phyloP scores from a whole-genome alignment of 371 early-diverging fungal genomes.

The Batrachochytrium dendrobatidis region DNA sequence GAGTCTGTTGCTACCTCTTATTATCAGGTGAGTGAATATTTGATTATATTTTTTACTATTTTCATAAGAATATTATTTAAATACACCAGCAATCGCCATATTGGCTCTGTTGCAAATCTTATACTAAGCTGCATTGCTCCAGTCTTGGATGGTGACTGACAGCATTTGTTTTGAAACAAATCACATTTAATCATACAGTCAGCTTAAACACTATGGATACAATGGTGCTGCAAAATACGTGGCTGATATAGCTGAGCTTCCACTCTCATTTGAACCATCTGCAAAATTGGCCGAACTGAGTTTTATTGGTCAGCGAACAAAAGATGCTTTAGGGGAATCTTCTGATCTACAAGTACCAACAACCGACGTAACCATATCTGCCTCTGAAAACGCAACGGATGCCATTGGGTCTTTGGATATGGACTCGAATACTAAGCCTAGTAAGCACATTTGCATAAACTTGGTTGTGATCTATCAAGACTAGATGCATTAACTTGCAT shows the following conservation, averaged over 20 bases:
- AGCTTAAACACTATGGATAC: slow-evolving; percentile 26
- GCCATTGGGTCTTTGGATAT: no score
- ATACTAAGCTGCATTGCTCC: not conserved
- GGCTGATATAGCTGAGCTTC: slow-evolving; percentile 20
- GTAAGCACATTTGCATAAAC: no score
- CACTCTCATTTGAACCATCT: slow-evolving; percentile 12
- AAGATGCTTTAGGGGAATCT: not conserved
- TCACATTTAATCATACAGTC: slow-evolving; percentile 9
- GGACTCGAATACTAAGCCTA: no score
- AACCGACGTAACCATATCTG: slow-evolving; percentile 5
- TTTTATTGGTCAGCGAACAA: slow-evolving; percentile 4
- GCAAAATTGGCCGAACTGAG: slow-evolving; percentile 19
- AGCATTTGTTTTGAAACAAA: not conserved
- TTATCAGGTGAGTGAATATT: slow-evolving; percentile 11
- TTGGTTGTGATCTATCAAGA: no score
- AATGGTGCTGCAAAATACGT: slow-evolving; percentile 23
- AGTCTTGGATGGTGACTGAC: not conserved
- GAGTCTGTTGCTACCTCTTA: slow-evolving; percentile 17
- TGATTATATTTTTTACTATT: not conserved
- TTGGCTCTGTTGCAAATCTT: not conserved
- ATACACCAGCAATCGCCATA: no score
- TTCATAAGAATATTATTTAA: not conserved
- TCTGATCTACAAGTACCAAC: slow-evolving; percentile 2
- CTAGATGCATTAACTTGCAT: no score
- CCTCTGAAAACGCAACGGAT: no score